Evolutionary conservation across 116 monocot genomes (phyloP).

Genomic region (Trichopus zeylanicus): DNA sequence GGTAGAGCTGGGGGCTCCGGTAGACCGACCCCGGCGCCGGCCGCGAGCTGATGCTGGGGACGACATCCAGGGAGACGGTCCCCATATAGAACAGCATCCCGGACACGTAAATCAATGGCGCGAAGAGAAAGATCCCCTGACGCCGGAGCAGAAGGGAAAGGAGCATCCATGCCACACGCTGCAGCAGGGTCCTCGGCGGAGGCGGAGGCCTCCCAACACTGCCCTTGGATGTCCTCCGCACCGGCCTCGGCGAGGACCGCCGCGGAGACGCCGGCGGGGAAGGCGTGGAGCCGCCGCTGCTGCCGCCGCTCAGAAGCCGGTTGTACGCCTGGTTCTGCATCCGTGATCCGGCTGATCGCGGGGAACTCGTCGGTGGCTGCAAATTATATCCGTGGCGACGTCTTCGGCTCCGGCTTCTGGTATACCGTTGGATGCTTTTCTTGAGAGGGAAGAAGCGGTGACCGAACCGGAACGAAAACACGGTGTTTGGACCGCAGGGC

Average conservation of each 20-base stretch:
- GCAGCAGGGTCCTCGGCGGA: slow-evolving; percentile 20
- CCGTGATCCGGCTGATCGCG: not conserved
- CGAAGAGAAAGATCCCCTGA: slow-evolving; percentile 89
- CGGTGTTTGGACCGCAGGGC: not conserved
- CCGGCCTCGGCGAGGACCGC: slow-evolving; percentile 23
- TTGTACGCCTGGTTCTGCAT: slow-evolving; percentile 20
- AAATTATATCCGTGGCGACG: not conserved
- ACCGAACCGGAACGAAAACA: not conserved
- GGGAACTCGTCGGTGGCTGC: not conserved
- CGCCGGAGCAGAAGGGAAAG: slow-evolving; percentile 63
- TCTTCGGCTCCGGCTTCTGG: not conserved
- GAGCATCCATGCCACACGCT: slow-evolving; percentile 42
- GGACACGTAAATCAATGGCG: slow-evolving; percentile 83
- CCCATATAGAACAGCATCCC: slow-evolving; percentile 93
- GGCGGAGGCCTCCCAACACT: slow-evolving; percentile 11
- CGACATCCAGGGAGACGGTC: slow-evolving; percentile 67
- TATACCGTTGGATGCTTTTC: not conserved
- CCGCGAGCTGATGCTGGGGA: slow-evolving; percentile 60
- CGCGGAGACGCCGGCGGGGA: slow-evolving; percentile 24
- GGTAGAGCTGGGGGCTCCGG: slow-evolving; percentile 79
- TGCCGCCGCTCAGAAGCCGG: slow-evolving; percentile 9
- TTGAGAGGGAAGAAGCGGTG: not conserved
- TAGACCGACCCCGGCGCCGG: slow-evolving; percentile 68
- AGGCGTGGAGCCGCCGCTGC: slow-evolving; percentile 11
- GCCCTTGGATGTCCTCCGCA: slow-evolving; percentile 13